These are phyloP conservation scores for Neurospora cerealis DNA, from an alignment of 495 filamentous ascomycete species.

Conservation along the genomic window DNA sequence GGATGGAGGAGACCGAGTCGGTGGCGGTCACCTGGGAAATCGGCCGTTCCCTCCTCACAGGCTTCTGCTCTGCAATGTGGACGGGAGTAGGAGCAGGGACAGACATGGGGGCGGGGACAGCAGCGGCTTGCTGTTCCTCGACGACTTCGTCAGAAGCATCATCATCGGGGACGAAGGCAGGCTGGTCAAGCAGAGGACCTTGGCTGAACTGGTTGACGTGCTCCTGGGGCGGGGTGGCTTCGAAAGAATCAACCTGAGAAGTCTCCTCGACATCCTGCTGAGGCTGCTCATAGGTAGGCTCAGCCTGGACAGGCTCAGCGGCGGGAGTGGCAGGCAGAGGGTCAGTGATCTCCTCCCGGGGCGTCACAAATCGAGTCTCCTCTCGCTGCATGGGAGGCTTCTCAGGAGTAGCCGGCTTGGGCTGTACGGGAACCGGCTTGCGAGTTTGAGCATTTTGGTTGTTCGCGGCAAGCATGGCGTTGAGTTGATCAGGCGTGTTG, in stretches of 20 bases:
- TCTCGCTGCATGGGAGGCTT: slow-evolving; percentile 16
- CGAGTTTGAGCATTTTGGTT: slow-evolving; percentile 12
- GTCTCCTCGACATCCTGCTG: slow-evolving; percentile 34
- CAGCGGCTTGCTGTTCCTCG: slow-evolving; percentile 21
- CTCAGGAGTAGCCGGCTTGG: slow-evolving; percentile 17
- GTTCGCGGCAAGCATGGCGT: slow-evolving; percentile 18
- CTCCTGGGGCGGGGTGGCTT: slow-evolving; percentile 54
- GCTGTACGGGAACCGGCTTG: slow-evolving; percentile 11
- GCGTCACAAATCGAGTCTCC: slow-evolving; percentile 13
- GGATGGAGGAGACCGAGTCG: slow-evolving; percentile 9
- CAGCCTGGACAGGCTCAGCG: slow-evolving; percentile 4
- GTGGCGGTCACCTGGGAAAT: slow-evolving; percentile 10
- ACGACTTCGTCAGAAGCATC: slow-evolving; percentile 31
- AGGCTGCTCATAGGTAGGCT: slow-evolving; percentile 40
- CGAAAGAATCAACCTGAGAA: slow-evolving; percentile 54
- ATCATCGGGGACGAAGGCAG: slow-evolving; percentile 69
- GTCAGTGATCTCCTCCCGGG: slow-evolving; percentile 23
- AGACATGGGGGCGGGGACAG: slow-evolving; percentile 35
- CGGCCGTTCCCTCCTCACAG: slow-evolving; percentile 5
- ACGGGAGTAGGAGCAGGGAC: slow-evolving; percentile 12
- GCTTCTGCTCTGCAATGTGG: background rate
- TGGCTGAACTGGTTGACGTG: slow-evolving; percentile 83
- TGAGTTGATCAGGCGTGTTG: slow-evolving; percentile 33
- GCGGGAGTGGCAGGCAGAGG: slow-evolving; percentile 3
- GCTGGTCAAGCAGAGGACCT: slow-evolving; percentile 78